Conservation (phyloP, 2,329 filamentous ascomycete species). For the Epichloe sp. region DNA sequence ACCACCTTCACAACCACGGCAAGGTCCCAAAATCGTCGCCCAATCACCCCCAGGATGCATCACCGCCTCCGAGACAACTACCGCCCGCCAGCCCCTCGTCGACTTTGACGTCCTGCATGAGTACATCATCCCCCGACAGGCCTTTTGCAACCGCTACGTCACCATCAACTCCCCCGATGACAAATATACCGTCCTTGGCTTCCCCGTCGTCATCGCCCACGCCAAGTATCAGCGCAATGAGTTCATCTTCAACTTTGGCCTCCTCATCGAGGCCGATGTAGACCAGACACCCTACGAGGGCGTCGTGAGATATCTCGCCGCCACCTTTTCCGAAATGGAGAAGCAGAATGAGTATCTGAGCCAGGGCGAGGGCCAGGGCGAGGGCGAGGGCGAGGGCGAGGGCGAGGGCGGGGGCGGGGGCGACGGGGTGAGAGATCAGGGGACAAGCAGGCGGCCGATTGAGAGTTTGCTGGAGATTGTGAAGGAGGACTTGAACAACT, state of each 20-base stretch:
- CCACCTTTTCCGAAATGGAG: slow-evolving; percentile 79
- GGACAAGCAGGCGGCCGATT: slow-evolving; percentile 48
- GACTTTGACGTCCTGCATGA: slow-evolving; percentile 78
- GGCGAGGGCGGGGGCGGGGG: no score
- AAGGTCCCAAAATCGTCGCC: slow-evolving; percentile 25
- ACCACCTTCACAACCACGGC: background rate
- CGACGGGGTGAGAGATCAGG: slow-evolving; percentile 20
- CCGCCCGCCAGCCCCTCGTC: slow-evolving; percentile 47
- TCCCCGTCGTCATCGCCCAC: slow-evolving; percentile 77
- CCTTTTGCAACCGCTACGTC: slow-evolving; percentile 86
- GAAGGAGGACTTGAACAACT: slow-evolving; percentile 85
- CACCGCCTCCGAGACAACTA: slow-evolving; percentile 25
- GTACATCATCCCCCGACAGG: slow-evolving; percentile 88
- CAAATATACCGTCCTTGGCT: slow-evolving; percentile 68
- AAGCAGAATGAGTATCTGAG: slow-evolving; percentile 79
- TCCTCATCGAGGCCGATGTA: slow-evolving; percentile 54
- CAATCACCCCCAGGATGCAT: slow-evolving; percentile 51
- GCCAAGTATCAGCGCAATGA: slow-evolving; percentile 80
- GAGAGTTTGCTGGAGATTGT: slow-evolving; percentile 73
- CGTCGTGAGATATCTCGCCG: slow-evolving; percentile 74
- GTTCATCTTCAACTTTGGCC: slow-evolving; percentile 96
- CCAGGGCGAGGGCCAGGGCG: slow-evolving; percentile 39
- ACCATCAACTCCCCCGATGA: slow-evolving; percentile 60
- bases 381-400: slow-evolving; percentile 28
- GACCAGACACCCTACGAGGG: slow-evolving; percentile 72